Evolutionary conservation across 768 basidiomycete species (phyloP).

Genomic region (Pleurotus ostreatus): DNA sequence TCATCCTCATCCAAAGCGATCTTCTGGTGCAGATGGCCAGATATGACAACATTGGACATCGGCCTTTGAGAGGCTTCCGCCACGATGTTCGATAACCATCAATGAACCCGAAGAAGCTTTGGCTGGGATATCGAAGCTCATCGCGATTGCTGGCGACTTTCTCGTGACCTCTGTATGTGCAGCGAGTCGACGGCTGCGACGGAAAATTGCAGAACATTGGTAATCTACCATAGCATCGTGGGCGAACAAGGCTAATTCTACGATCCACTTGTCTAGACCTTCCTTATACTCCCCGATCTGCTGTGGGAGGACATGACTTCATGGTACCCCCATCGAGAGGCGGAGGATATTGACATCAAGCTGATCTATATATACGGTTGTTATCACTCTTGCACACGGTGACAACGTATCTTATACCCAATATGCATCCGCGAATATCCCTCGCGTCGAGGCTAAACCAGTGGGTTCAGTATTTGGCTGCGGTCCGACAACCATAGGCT

Average conservation of each 20-base stretch:
- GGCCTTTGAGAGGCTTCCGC: background rate
- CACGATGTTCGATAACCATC: constrained; percentile 17
- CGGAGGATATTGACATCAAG: background rate
- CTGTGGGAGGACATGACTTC: background rate
- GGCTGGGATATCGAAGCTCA: background rate
- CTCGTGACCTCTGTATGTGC: background rate
- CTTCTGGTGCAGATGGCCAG: too few species aligned
- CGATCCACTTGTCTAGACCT: too few species aligned
- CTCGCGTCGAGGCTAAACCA: background rate
- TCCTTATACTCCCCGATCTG: too few species aligned
- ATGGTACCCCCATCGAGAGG: background rate
- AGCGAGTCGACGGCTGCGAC: background rate
- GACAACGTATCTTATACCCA: background rate
- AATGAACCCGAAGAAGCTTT: background rate
- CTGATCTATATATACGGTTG: background rate
- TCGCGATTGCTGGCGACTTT: background rate
- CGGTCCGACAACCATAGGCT: too few species aligned
- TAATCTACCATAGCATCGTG: background rate
- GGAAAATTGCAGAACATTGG: background rate
- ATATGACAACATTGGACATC: too few species aligned
- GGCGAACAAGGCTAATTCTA: too few species aligned
- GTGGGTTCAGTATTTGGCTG: too few species aligned
- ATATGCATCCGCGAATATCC: background rate
- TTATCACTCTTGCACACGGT: background rate
- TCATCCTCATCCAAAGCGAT: too few species aligned